These are phyloP conservation scores for Dactylonectria macrodidyma DNA, from an alignment of 2,329 filamentous ascomycete genomes.

Conservation along the genomic window DNA sequence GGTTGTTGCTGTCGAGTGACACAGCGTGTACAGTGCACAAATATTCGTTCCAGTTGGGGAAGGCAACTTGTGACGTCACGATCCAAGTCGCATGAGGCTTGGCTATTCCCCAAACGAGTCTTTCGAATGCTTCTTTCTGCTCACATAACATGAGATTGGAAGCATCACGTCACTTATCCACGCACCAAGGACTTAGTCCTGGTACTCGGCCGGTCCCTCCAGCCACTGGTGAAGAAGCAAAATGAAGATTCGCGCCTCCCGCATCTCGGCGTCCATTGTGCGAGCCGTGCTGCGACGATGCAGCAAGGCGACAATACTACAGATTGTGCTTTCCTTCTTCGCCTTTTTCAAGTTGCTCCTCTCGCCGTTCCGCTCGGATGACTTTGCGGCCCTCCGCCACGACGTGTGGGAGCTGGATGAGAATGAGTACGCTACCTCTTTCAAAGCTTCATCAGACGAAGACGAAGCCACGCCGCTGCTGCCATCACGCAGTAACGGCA, in stretches of 20 bases:
- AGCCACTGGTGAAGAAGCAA: neutral
- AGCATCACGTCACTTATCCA: neutral
- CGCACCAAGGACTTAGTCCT: neutral
- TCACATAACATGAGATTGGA: neutral
- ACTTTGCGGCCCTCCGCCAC: conserved; percentile 49
- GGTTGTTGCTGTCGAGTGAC: neutral
- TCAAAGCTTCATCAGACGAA: conserved; percentile 50
- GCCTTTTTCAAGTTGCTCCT: conserved; percentile 53
- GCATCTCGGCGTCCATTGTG: conserved; percentile 71
- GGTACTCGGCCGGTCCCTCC: neutral
- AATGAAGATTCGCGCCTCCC: conserved; percentile 53
- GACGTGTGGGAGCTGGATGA: conserved; percentile 54
- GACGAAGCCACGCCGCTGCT: neutral
- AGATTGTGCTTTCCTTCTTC: conserved; percentile 51
- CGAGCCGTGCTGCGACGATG: conserved; percentile 65
- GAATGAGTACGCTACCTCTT: conserved; percentile 57
- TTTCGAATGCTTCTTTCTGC: neutral
- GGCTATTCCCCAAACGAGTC: neutral
- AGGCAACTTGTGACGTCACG: conserved; percentile 1
- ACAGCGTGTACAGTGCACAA: neutral
- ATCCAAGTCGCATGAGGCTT: neutral
- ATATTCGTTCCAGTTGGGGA: neutral
- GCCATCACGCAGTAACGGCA: conserved; percentile 46
- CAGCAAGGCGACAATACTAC: conserved; percentile 47
- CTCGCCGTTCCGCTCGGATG: conserved; percentile 45